Conservation (phyloP, 73 alveolate species). For the Symbiodinium pilosum region DNA sequence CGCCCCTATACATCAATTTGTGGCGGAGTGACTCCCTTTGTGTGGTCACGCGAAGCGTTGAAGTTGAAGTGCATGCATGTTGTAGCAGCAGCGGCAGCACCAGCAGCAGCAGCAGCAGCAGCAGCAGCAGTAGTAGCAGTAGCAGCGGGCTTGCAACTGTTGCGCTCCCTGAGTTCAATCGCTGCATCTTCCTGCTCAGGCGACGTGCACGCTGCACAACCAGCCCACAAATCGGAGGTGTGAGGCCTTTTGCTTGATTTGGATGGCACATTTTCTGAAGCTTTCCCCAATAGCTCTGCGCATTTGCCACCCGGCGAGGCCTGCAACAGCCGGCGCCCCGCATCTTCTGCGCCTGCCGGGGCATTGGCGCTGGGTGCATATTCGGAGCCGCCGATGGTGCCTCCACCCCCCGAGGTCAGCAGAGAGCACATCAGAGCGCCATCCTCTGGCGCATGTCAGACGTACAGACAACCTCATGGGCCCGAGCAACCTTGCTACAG, state of each 20-base stretch:
- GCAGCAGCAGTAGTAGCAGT: neutral
- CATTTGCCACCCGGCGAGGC: neutral
- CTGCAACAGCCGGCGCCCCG: constrained; percentile 17
- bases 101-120: neutral
- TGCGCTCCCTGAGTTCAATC: neutral
- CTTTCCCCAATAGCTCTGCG: no score
- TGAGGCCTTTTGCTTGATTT: no score
- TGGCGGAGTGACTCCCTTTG: no score
- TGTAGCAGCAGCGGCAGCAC: neutral
- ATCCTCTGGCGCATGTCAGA: no score
- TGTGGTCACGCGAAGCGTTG: no score
- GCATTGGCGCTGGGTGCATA: constrained; percentile 3
- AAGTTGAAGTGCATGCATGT: neutral
- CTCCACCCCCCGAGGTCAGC: neutral
- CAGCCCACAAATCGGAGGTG: neutral
- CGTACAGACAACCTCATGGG: no score
- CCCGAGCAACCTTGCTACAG: no score
- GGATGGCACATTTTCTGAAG: no score
- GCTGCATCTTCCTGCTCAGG: neutral
- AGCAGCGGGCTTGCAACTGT: neutral
- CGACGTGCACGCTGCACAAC: constrained; percentile 15
- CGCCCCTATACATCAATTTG: no score
- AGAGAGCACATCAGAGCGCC: no score
- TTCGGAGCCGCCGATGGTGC: constrained; percentile 5
- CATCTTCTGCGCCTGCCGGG: neutral